A percentile compares a stretch with the other conserved stretches of the same genome.
These are phyloP conservation scores for Phylloporus rhodoxanthus DNA, from an alignment of 768 basidiomycete species.

Conservation along the genomic window DNA sequence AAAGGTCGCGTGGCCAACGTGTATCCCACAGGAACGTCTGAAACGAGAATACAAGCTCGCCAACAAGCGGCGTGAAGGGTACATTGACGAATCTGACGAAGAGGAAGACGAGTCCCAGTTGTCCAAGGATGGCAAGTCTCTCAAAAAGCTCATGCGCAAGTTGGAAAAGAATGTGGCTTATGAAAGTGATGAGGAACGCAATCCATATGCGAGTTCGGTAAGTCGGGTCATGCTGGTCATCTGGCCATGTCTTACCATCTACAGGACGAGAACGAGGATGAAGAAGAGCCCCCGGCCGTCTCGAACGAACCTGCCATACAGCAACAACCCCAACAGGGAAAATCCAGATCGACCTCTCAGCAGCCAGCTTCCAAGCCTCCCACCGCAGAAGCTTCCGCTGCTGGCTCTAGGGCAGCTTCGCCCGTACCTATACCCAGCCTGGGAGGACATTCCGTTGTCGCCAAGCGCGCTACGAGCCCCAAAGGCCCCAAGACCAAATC, in stretches of 20 bases:
- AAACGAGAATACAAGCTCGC: constrained; percentile 78
- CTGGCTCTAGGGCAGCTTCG: constrained; percentile 55
- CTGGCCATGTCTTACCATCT: neutral
- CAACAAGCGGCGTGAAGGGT: constrained; percentile 66
- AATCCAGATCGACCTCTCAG: constrained; percentile 42
- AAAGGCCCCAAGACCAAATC: constrained; percentile 58
- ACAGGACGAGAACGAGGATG: constrained; percentile 69
- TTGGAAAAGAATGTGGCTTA: constrained; percentile 78
- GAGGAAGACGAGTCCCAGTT: constrained; percentile 55
- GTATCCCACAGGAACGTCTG: constrained; percentile 58
- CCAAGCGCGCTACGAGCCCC: constrained; percentile 81
- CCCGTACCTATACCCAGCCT: constrained; percentile 44
- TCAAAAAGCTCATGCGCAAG: constrained; percentile 82
- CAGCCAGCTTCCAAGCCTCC: constrained; percentile 31
- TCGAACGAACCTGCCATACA: constrained; percentile 41
- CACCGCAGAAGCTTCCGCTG: constrained; percentile 18
- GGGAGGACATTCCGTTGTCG: constrained; percentile 74
- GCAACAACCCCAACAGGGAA: constrained; percentile 37
- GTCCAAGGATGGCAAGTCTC: constrained; percentile 67
- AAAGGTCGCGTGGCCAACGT: neutral
- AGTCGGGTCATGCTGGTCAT: constrained; percentile 22
- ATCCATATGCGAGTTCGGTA: constrained; percentile 78
- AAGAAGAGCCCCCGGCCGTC: constrained; percentile 50
- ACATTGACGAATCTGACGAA: constrained; percentile 71
- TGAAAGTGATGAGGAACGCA: constrained; percentile 73